phyloP scores from a whole-genome alignment of 352 stramenopile genomes.

The Globisporangium lucens region DNA sequence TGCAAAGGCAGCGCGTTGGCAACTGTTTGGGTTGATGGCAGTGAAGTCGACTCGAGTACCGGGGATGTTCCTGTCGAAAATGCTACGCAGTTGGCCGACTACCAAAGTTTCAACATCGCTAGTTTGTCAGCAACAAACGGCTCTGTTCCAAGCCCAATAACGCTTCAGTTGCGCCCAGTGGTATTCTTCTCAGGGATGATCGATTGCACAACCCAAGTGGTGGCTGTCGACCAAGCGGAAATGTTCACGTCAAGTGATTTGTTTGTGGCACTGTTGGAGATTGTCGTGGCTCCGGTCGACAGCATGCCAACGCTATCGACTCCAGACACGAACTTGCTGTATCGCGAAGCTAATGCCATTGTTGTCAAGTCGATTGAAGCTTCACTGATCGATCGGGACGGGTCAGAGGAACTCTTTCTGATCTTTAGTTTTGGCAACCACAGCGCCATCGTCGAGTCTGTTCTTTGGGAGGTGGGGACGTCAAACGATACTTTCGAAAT shows the following conservation, averaged over 20 bases:
- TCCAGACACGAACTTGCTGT: background rate
- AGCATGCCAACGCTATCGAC: background rate
- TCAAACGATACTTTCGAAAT: too few relatives aligned
- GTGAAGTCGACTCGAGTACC: background rate
- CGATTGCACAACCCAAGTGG: background rate
- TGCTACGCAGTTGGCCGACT: background rate
- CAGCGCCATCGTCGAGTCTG: too few relatives aligned
- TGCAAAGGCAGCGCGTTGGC: background rate
- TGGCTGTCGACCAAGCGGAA: background rate
- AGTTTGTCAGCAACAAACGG: background rate
- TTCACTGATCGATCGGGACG: background rate
- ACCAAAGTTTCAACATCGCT: background rate
- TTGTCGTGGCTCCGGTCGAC: background rate
- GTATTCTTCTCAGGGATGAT: background rate
- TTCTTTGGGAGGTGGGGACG: too few relatives aligned
- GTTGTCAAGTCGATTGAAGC: background rate
- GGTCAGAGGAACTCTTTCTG: background rate
- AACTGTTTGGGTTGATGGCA: background rate
- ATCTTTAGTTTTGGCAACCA: too few relatives aligned
- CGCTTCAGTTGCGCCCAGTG: background rate
- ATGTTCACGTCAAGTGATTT: background rate
- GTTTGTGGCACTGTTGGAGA: background rate
- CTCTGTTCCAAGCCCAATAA: background rate
- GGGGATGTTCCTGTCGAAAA: background rate
- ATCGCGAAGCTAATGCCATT: background rate